phyloP scores from a whole-genome alignment of 305 asterid genomes.

The Solanum hybrid region DNA sequence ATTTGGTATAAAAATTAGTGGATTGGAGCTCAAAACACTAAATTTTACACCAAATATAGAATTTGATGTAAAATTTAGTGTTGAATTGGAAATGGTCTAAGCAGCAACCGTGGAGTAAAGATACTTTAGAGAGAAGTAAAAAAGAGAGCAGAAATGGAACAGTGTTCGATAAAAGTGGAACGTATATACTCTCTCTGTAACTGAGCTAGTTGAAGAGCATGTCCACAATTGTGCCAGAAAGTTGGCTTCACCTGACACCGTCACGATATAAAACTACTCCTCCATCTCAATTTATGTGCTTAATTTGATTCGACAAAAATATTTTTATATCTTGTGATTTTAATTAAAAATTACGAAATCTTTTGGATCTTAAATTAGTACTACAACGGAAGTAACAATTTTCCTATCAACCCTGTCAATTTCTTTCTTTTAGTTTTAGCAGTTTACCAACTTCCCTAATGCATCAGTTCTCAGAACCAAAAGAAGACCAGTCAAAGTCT shows the following conservation, averaged over 20 bases:
- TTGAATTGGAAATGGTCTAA: no score
- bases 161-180: not conserved
- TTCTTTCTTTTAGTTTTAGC: not conserved
- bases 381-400: not conserved
- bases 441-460: not conserved
- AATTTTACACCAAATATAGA: no score
- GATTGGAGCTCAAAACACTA: no score
- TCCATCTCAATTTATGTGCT: not conserved
- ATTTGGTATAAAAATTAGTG: no score
- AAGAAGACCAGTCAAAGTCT: conserved; percentile 31
- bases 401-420: not conserved
- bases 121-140: not conserved
- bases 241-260: conserved; percentile 1
- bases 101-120: no score
- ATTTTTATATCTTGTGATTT: not conserved
- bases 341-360: not conserved
- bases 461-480: conserved; percentile 11
- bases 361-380: not conserved
- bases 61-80: no score
- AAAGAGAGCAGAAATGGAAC: not conserved
- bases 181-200: not conserved
- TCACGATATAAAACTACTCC: not conserved
- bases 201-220: not conserved
- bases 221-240: conserved; percentile 2
- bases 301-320: no score